Conservation (phyloP, 805 yeast species). For the Starmerella kuoi region DNA sequence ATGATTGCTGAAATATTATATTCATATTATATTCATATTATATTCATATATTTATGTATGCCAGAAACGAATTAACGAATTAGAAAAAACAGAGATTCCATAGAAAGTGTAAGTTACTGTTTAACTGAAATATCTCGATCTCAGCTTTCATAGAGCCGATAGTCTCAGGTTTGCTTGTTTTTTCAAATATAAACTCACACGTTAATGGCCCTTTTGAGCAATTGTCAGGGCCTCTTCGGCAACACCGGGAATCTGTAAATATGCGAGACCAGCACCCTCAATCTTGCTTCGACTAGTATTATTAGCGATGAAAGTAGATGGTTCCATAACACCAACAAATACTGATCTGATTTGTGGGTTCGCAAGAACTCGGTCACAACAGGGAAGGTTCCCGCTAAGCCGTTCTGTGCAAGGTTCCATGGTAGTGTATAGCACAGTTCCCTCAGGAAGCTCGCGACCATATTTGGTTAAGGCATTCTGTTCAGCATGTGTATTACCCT, state of each 20-base stretch:
- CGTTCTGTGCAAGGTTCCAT: conserved; percentile 95
- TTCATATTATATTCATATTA: no score
- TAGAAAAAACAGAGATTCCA: no score
- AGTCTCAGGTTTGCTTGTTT: no score
- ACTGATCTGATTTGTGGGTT: conserved; percentile 49
- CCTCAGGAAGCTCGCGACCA: conserved; percentile 46
- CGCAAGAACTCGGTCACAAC: conserved; percentile 64
- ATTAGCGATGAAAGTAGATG: conserved; percentile 71
- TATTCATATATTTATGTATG: no score
- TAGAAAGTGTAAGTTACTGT: no score
- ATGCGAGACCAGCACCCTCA: conserved; percentile 47
- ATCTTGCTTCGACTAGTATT: conserved; percentile 54
- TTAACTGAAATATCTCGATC: no score
- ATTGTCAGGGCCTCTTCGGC: conserved; percentile 55
- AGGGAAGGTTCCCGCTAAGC: conserved; percentile 80
- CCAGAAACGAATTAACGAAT: no score
- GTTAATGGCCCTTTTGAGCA: conserved; percentile 56
- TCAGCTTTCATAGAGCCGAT: no score
- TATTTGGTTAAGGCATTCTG: conserved; percentile 77
- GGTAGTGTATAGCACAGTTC: conserved; percentile 78
- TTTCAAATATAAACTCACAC: no score
- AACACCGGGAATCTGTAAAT: conserved; percentile 71
- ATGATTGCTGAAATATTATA: no score
- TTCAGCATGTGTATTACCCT: conserved; percentile 96
- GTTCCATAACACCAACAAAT: conserved; percentile 87